These are phyloP conservation scores for Chalciporus pseudorubinellus DNA, from an alignment of 768 basidiomycete genomes.

Conservation along the genomic window DNA sequence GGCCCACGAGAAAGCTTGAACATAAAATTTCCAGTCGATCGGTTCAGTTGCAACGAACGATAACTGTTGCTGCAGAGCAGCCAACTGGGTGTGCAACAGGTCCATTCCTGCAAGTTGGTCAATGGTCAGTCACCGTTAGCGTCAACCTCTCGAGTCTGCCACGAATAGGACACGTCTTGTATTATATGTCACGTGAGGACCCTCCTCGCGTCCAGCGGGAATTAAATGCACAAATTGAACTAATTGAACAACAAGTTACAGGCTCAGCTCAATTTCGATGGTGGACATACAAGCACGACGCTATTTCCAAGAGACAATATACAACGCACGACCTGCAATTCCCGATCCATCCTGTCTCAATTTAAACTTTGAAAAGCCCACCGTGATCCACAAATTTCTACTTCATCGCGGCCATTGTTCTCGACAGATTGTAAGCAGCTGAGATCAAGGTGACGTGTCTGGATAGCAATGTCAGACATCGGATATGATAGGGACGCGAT, in stretches of 20 bases:
- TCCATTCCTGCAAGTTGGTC: constrained; percentile 43
- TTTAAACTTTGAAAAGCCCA: no score
- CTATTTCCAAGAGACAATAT: no score
- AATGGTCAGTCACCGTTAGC: no score
- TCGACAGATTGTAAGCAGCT: constrained; percentile 79
- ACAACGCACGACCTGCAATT: background rate
- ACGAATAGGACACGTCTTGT: constrained; percentile 10
- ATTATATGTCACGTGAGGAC: constrained; percentile 11
- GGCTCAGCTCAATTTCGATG: no score
- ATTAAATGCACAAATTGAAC: no score
- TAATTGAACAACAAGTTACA: no score
- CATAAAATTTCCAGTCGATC: constrained; percentile 79
- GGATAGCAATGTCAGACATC: background rate
- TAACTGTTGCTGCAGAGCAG: constrained; percentile 55
- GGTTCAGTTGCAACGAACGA: constrained; percentile 70
- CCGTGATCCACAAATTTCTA: background rate
- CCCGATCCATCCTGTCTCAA: background rate
- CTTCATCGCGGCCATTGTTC: constrained; percentile 41
- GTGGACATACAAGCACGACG: background rate
- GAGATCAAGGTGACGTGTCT: constrained; percentile 86
- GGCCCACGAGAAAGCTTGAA: constrained; percentile 74
- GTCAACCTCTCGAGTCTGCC: background rate
- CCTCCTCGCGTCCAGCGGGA: no score
- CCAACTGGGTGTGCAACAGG: constrained; percentile 56
- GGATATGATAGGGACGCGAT: background rate